Percentiles rank a stretch among this genome's conserved stretches.
Conservation (phyloP, 2,329 filamentous ascomycete species). For the Cercospora nicotianae region DNA sequence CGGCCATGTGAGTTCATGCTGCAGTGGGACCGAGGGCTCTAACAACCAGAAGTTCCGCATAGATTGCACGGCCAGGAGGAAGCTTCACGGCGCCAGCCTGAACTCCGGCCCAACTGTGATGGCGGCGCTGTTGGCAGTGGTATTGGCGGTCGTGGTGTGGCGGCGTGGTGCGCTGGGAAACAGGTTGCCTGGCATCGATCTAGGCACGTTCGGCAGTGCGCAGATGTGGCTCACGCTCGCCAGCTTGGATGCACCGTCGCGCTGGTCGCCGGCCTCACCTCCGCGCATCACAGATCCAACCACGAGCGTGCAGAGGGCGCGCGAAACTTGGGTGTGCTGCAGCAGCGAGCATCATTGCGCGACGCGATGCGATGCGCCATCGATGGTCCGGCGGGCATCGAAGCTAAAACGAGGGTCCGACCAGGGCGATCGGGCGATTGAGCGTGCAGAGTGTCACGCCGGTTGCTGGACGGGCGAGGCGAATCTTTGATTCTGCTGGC, state of each 20-base stretch:
- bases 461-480: conserved; percentile 3
- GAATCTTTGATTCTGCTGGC: conserved; percentile 15
- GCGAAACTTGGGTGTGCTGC: not conserved
- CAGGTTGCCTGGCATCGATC: not conserved
- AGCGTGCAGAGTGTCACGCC: conserved; percentile 1
- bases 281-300: conserved; percentile 1
- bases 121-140: not conserved
- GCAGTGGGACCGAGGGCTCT: not conserved
- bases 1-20: not conserved
- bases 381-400: not conserved
- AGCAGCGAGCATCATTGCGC: not conserved
- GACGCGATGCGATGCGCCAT: not conserved
- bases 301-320: not conserved
- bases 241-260: not conserved
- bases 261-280: not conserved
- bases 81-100: not conserved
- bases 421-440: conserved; percentile 12
- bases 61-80: not conserved
- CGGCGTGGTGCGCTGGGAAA: not conserved
- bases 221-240: not conserved
- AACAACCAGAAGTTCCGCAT: not conserved
- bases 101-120: not conserved
- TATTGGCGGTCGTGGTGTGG: not conserved
- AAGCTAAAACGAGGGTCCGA: conserved; percentile 1
- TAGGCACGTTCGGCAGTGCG: not conserved